phyloP scores from a whole-genome alignment of 495 filamentous ascomycete genomes.

The Echria macrotheca region DNA sequence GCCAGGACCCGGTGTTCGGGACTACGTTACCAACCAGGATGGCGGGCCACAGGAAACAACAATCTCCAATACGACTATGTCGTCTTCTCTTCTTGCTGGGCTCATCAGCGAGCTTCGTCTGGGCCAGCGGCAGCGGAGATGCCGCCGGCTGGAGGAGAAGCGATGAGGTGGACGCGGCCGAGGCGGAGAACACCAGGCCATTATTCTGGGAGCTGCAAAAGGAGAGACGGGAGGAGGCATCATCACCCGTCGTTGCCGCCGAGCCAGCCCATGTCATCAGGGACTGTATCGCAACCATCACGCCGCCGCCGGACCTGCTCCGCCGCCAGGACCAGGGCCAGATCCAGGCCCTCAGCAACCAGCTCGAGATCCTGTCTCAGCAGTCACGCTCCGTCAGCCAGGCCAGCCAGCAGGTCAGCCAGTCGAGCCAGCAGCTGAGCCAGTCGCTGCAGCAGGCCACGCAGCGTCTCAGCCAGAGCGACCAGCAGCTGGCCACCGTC shows the following conservation, averaged over 20 bases:
- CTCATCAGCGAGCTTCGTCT: conserved; percentile 6
- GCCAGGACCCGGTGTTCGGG: conserved; percentile 8
- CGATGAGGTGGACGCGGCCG: not conserved
- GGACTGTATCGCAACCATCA: conserved; percentile 14
- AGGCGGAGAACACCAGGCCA: too few species aligned
- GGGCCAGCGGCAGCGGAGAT: not conserved
- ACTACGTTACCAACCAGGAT: not conserved
- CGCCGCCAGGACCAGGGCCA: conserved; percentile 36
- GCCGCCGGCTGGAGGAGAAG: not conserved
- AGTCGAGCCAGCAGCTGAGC: conserved; percentile 33
- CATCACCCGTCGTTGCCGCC: conserved; percentile 1
- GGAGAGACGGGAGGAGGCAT: not conserved
- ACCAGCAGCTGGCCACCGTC: conserved; percentile 17
- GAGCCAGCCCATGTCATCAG: conserved; percentile 11
- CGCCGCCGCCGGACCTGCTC: conserved; percentile 15
- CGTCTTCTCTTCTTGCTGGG: conserved; percentile 20
- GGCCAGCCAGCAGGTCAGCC: conserved; percentile 35
- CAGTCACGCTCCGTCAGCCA: conserved; percentile 30
- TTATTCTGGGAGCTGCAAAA: too few species aligned
- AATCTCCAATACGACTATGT: conserved; percentile 7
- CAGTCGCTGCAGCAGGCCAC: conserved; percentile 25
- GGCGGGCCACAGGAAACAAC: conserved; percentile 8
- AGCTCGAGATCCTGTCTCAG: conserved; percentile 25
- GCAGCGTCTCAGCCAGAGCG: conserved; percentile 24
- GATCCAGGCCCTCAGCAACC: conserved; percentile 34